phyloP scores from a whole-genome alignment of 2,329 filamentous ascomycete genomes.

The Ophiocordyceps polyrhachis-furcata region DNA sequence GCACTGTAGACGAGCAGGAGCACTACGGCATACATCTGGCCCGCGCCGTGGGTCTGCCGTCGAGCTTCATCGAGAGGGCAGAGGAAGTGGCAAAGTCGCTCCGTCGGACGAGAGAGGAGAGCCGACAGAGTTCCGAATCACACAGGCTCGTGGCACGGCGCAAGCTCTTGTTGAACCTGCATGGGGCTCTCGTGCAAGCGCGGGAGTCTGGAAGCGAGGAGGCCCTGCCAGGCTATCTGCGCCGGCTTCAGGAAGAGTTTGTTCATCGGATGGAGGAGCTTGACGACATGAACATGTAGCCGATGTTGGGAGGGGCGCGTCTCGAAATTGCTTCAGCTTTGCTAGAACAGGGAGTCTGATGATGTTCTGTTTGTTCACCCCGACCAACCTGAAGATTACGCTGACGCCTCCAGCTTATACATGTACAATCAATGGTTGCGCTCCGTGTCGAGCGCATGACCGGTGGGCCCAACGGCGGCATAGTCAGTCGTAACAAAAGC shows the following conservation, averaged over 20 bases:
- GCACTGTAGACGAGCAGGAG: conserved; percentile 42
- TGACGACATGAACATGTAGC: conserved; percentile 16
- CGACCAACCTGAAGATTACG: neutral
- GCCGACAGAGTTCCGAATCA: conserved; percentile 37
- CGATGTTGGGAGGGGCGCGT: neutral
- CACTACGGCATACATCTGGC: conserved; percentile 79
- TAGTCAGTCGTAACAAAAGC: conserved; percentile 17
- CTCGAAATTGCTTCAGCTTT: too few species aligned
- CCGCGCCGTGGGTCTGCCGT: conserved; percentile 53
- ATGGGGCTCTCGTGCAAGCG: conserved; percentile 54
- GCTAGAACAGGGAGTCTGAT: too few species aligned
- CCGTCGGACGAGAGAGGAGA: conserved; percentile 34
- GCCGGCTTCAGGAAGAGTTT: conserved; percentile 50
- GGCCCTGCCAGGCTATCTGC: conserved; percentile 25
- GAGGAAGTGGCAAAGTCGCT: conserved; percentile 46
- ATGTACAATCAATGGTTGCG: conserved; percentile 3
- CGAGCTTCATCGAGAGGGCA: conserved; percentile 47
- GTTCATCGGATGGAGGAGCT: conserved; percentile 49
- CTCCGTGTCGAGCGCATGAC: conserved; percentile 11
- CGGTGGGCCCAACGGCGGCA: conserved; percentile 12
- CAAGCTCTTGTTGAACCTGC: conserved; percentile 54
- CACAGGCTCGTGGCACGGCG: conserved; percentile 43
- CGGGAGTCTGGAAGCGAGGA: conserved; percentile 41
- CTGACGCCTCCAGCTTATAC: neutral
- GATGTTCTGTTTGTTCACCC: too few species aligned